Evolutionary conservation across 176 grass and related monocot genomes (phyloP), one percentile per base, ranked within the genome.

Genomic region (Paspalum vaginatum): DNA sequence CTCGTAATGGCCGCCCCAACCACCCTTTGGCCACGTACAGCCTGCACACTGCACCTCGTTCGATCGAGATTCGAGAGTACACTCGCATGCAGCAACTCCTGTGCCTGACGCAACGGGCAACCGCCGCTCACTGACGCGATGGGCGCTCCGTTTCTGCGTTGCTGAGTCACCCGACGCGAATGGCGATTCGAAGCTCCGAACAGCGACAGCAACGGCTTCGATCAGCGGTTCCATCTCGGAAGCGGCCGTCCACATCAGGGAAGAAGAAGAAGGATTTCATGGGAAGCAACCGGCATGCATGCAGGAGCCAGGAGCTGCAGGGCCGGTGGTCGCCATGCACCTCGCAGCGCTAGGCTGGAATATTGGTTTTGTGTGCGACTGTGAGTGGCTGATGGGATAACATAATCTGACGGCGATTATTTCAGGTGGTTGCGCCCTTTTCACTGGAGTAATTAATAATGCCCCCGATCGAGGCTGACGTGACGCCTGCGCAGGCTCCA

Each of bases 281-380:
- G 69, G 38, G 45, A 80, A 69, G 81, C 45, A 84, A 88, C 69
- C 27, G 54, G 15, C 76, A 67, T 75, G 76, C 80, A 73, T 66
- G 76, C 69, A 72, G n/a, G 21, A 1, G 16, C 26, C 6, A 13
- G 5, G 21, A 13, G 8, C 1, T 15, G 49, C 49, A 53, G 8
- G 15, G 16, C 17, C 7, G 2, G 10, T 8, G 51, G 22, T 79
- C 47, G 61, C 13, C 68, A 56, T 65, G 59, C 67, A 74, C 53
- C 75, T 53, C 71, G 10, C 73, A 9, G 13, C 43, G 11, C 50
- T 17, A 14, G 6, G 49, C 49, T 57, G 59, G 8, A 73, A 67
- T 79, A 83, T 67, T 78, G 50, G 7, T 7, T 55, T 27, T 61
- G 37, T 55, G 45, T n/a, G 17, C 7, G 8, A 44, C 26, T 75